These are phyloP conservation scores for Kwoniella mangroviensis DNA, from an alignment of 768 basidiomycete species.

Conservation along the genomic window DNA sequence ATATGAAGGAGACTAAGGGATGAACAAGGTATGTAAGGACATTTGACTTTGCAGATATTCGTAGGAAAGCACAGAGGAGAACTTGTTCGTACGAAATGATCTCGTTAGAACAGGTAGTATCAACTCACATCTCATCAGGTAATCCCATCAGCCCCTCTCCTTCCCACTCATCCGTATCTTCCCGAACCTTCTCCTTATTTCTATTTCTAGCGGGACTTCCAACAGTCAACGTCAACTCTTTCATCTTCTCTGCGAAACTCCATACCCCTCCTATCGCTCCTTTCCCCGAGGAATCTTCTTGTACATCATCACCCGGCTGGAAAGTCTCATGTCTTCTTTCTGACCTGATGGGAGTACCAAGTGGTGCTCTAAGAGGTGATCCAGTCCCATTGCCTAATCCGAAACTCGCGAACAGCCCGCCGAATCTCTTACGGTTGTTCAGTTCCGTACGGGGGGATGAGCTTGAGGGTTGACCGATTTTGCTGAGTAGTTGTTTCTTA, in stretches of 20 bases:
- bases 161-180: neutral
- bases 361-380: slow-evolving; percentile 1
- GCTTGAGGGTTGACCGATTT: slow-evolving; percentile 33
- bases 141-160: slow-evolving; percentile 22
- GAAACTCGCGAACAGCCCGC: slow-evolving; percentile 19
- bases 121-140: slow-evolving; percentile 51
- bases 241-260: slow-evolving; percentile 25
- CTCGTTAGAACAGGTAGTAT: no score
- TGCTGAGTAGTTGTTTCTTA: slow-evolving; percentile 15
- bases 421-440: slow-evolving; percentile 31
- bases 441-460: slow-evolving; percentile 39
- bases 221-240: slow-evolving; percentile 8
- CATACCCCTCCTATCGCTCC: slow-evolving; percentile 12
- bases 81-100: no score
- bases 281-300: neutral
- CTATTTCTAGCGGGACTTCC: slow-evolving; percentile 6
- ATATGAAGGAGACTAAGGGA: slow-evolving; percentile 35
- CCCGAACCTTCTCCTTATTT: neutral
- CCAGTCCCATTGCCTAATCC: slow-evolving; percentile 6
- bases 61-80: no score
- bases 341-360: neutral
- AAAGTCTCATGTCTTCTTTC: neutral
- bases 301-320: neutral
- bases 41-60: no score
- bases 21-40: neutral